Evolutionary conservation across 805 yeast species (phyloP), one percentile per base, ranked within the genome.

Genomic region (Lachancea kluyveri): DNA sequence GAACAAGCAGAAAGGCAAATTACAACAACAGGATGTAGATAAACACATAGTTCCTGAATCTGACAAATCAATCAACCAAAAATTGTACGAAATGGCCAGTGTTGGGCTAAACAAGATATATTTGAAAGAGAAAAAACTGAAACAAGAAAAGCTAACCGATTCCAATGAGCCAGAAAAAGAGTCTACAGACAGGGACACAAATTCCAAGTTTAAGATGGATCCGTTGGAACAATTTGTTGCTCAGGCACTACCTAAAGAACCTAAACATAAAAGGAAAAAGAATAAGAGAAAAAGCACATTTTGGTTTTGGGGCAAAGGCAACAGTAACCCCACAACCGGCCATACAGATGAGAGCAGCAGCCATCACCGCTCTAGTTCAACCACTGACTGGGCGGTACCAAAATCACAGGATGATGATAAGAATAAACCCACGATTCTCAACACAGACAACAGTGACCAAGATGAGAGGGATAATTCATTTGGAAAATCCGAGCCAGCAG

Each of bases 221-320:
- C 59, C 60, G 5, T 39, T 55, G 17, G 47, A 46, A 21, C 32
- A 36, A 21, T 54, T 55, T 35, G 52, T 51, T 10, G 54, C 49
- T 3, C 38, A 35, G 10, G 49, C 48, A 25, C 25, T 55, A 24
- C 55, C 56, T 5, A 47, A 41, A 24, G 39, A 41, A 25, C 34
- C 36, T n/a, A 54, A 43, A 23, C 42, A 39, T 21, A 37, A 48
- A 23, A 36, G 44, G 30, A 24, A 23, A 11, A 41, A 39, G 28
- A 23, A 41, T 9, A 45, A 46, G 27, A 40, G 46, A 17, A 45
- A 44, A 26, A 42, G 50, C 18, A 24, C 44, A 9, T 36, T 48
- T n/a, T 46, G 54, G 49, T 52, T 52, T 32, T 46, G 50, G 51
- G 42, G 48, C 8, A 24, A 34, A 20, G 35, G 30, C 8, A 25